A percentile compares a stretch with the other conserved stretches of the same genome.
These are phyloP conservation scores for Colletotrichum melonis DNA, from an alignment of 2,329 filamentous ascomycete genomes.

Conservation along the genomic window DNA sequence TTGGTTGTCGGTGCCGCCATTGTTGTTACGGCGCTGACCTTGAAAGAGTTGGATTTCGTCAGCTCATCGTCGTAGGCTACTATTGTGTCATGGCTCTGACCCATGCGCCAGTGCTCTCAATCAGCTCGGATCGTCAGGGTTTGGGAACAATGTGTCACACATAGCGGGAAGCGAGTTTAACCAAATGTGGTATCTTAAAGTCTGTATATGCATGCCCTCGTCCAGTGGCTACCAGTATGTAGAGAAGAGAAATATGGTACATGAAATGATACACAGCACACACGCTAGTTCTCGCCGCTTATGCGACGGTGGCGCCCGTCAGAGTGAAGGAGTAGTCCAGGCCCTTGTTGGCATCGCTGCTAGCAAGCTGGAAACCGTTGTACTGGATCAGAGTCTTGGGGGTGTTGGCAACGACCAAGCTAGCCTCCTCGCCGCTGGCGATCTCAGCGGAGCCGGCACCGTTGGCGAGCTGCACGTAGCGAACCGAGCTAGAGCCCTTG, in stretches of 20 bases:
- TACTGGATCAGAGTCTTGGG: conserved; percentile 55
- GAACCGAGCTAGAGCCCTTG: conserved; percentile 41
- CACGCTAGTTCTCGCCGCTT: neutral
- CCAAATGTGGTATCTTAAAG: conserved; percentile 5
- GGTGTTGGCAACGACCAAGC: conserved; percentile 60
- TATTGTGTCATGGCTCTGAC: neutral
- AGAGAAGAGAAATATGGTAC: conserved; percentile 11
- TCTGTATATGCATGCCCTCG: neutral
- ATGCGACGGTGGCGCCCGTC: conserved; percentile 43
- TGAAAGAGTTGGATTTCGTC: neutral
- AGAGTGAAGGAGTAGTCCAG: conserved; percentile 52
- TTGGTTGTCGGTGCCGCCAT: neutral
- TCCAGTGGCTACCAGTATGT: conserved; percentile 9
- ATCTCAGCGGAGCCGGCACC: conserved; percentile 49
- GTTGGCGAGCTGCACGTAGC: conserved; percentile 50
- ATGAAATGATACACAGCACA: neutral
- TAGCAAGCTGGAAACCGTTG: conserved; percentile 53
- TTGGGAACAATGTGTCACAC: no score
- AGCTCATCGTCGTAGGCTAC: neutral
- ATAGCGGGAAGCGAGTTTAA: neutral
- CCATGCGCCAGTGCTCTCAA: no score
- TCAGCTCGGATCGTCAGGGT: neutral
- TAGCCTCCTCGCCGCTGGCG: conserved; percentile 52
- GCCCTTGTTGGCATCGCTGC: conserved; percentile 48
- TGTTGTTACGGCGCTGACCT: neutral